Evolutionary conservation across 768 basidiomycete genomes (phyloP), one percentile per base, ranked within the genome.

Genomic region (Lyophyllum shimeji): DNA sequence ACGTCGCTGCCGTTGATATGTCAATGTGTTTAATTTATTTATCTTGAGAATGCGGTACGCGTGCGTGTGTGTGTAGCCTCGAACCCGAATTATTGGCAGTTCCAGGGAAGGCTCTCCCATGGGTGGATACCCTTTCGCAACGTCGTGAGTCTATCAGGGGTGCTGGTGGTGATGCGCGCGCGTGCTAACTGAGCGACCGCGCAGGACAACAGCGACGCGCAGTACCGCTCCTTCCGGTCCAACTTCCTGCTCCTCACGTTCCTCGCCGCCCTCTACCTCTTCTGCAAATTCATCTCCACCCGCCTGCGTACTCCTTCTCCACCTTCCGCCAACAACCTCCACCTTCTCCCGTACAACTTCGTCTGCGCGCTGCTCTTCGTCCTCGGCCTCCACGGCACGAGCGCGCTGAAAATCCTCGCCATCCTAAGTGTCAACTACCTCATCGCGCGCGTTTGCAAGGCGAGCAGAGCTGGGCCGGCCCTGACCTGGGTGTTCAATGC

Each of bases 181-280:
- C 18, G 21, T n/a, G 31, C 60, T 62, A 29, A 29, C 29, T 9
- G 9, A 29, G 55, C 47, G 23, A 29, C 40, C 34, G 46, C 33
- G 9, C 59, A 98, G 96, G 97, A 99, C 70, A 91, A 89, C 65
- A 93, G 91, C 59, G 97, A 98, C 65, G 74, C 79, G 0, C 97
- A 98, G 74, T 98, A 95, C 67, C 88, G 89, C 23, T 81, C 85
- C 2, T 97, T 99, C 71, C 83, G 97, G 37, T 77, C 81, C 62
- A 92, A 94, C 67, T 67, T 98, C 45, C 82, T 87, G 5, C 69
- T 85, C 5, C 79, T 98, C 3, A 64, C 77, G 17, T 60, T 71
- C 29, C 74, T 76, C 12, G 75, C 77, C 15, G 55, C 72, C 24
- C 63, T 78, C n/a, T 89, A 88, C 67, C 72, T 94, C 18, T 58